Evolutionary conservation across 2,329 filamentous ascomycete genomes (phyloP).

Genomic region (Exophiala xenobiotica): DNA sequence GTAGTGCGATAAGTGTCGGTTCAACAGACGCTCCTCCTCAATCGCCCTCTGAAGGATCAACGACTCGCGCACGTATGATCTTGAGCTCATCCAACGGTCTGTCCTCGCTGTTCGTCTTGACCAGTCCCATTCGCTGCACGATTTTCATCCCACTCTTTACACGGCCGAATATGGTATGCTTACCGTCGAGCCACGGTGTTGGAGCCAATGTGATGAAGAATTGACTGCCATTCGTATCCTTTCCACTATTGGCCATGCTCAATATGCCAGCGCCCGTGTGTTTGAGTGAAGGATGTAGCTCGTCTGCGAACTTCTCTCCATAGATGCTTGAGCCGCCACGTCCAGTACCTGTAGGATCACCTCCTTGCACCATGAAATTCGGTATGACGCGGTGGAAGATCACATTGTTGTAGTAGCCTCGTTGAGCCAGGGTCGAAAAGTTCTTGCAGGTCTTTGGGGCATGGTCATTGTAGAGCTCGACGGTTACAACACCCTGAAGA

Average conservation of each 20-base stretch:
- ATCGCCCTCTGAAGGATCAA: slow-evolving; percentile 46
- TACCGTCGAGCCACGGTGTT: slow-evolving; percentile 93
- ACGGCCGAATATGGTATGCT: slow-evolving; percentile 93
- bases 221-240: slow-evolving; percentile 90
- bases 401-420: slow-evolving; percentile 84
- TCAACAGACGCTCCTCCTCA: neutral
- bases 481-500: slow-evolving; percentile 70
- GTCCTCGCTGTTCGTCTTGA: slow-evolving; percentile 80
- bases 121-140: slow-evolving; percentile 83
- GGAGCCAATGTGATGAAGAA: slow-evolving; percentile 96
- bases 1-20: neutral
- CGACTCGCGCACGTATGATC: slow-evolving; percentile 69
- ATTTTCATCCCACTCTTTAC: slow-evolving; percentile 80
- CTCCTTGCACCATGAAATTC: slow-evolving; percentile 94
- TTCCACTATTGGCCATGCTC: slow-evolving; percentile 93
- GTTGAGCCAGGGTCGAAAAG: slow-evolving; percentile 74
- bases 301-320: slow-evolving; percentile 90
- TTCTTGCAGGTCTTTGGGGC: slow-evolving; percentile 86
- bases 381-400: slow-evolving; percentile 94
- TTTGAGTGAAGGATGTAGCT: slow-evolving; percentile 74
- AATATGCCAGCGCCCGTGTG: slow-evolving; percentile 93
- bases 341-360: slow-evolving; percentile 91
- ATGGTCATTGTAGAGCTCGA: slow-evolving; percentile 89
- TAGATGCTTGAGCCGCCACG: slow-evolving; percentile 87
- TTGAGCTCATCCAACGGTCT: slow-evolving; percentile 77